These are phyloP conservation scores for Phlebiopsis flavidoalba DNA, from an alignment of 768 basidiomycete species.

Conservation along the genomic window DNA sequence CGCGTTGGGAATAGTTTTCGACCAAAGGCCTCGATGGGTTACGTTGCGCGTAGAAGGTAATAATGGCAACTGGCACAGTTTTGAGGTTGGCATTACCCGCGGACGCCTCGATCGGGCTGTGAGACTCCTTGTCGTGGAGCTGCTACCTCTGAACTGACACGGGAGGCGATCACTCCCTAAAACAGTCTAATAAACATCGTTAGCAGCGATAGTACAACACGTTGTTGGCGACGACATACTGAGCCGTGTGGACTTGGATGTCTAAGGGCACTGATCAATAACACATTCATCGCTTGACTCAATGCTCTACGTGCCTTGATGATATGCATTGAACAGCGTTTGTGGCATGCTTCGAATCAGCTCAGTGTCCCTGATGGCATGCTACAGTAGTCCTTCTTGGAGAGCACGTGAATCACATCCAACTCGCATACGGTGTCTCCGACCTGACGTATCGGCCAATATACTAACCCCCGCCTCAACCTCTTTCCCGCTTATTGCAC, in stretches of 20 bases:
- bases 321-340: slow-evolving; percentile 98
- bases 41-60: slow-evolving; percentile 85
- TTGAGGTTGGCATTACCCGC: slow-evolving; percentile 82
- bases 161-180: slow-evolving; percentile 87
- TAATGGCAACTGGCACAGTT: slow-evolving; percentile 89
- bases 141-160: slow-evolving; percentile 83
- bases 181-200: slow-evolving; percentile 45
- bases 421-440: slow-evolving; percentile 96
- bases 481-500: slow-evolving; percentile 81
- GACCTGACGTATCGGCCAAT: slow-evolving; percentile 90
- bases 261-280: slow-evolving; percentile 29
- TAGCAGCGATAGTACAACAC: neutral
- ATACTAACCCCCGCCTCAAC: slow-evolving; percentile 73
- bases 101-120: slow-evolving; percentile 63
- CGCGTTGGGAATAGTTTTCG: slow-evolving; percentile 79
- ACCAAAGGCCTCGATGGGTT: slow-evolving; percentile 85
- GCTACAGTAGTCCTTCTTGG: slow-evolving; percentile 84
- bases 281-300: neutral
- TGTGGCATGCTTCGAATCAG: slow-evolving; percentile 95
- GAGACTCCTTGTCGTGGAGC: slow-evolving; percentile 50
- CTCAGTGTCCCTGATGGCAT: slow-evolving; percentile 97
- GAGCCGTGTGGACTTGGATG: slow-evolving; percentile 81
- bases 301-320: slow-evolving; percentile 39
- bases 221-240: slow-evolving; percentile 40
- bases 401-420: slow-evolving; percentile 92